These are phyloP conservation scores for Leccinum pellstonianum DNA, from an alignment of 768 basidiomycete species.

Conservation along the genomic window DNA sequence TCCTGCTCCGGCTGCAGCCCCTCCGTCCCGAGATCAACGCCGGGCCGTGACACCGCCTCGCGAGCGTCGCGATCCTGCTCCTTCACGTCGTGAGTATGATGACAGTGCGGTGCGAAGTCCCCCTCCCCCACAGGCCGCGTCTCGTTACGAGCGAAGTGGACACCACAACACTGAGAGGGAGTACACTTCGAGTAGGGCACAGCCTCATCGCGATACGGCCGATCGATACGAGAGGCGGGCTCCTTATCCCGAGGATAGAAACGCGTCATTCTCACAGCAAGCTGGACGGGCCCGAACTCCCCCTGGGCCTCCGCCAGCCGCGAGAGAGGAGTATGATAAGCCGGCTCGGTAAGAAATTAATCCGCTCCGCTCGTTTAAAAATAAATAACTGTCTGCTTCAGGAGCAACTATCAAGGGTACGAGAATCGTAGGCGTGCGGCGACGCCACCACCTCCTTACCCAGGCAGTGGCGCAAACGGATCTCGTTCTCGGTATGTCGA, in stretches of 20 bases:
- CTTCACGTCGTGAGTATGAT: constrained; percentile 62
- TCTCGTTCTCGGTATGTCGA: constrained; percentile 40
- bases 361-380: not conserved
- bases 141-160: constrained; percentile 52
- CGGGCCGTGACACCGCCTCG: constrained; percentile 61
- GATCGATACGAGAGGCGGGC: constrained; percentile 60
- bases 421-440: constrained; percentile 49
- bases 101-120: constrained; percentile 62
- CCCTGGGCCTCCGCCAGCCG: constrained; percentile 54
- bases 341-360: constrained; percentile 48
- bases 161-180: constrained; percentile 38
- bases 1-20: constrained; percentile 37
- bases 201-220: constrained; percentile 47
- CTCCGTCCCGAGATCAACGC: constrained; percentile 54
- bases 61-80: constrained; percentile 64
- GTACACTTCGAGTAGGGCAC: constrained; percentile 45
- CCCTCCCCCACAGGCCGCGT: constrained; percentile 41
- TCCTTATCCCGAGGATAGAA: constrained; percentile 43
- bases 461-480: constrained; percentile 43
- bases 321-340: constrained; percentile 64
- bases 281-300: constrained; percentile 53
- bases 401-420: constrained; percentile 18
- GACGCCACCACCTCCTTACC: constrained; percentile 53
- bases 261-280: constrained; percentile 41
- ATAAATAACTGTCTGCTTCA: constrained; percentile 1